Evolutionary conservation across 1,284 basidiomycete species (phyloP).

Genomic region (Takashimella koratensis): DNA sequence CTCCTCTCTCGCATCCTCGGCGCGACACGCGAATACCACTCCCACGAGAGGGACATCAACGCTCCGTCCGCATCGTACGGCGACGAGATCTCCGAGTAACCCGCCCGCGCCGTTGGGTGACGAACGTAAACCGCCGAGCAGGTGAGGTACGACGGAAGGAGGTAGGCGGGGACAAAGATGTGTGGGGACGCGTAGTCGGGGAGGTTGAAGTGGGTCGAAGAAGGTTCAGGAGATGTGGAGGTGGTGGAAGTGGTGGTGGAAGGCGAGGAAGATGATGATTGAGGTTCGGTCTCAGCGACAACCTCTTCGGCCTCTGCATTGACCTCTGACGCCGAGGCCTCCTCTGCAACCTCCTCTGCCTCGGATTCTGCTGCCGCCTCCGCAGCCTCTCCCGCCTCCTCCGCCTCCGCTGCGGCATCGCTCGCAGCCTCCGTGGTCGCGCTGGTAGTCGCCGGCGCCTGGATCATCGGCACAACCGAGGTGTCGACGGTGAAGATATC

Average conservation of each 20-base stretch:
- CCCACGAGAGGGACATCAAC: constrained; percentile 77
- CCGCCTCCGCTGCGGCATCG: constrained; percentile 24
- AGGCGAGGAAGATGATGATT: not conserved
- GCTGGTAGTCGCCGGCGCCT: constrained; percentile 18
- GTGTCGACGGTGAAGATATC: constrained; percentile 92
- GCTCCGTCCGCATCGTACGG: constrained; percentile 92
- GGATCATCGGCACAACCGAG: constrained; percentile 69
- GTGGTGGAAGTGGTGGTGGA: constrained; percentile 14
- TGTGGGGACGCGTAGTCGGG: constrained; percentile 85
- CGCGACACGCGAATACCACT: constrained; percentile 68
- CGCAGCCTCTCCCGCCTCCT: constrained; percentile 16
- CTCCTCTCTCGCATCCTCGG: constrained; percentile 65
- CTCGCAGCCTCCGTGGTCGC: constrained; percentile 26
- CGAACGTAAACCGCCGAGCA: constrained; percentile 93
- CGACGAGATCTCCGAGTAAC: constrained; percentile 87
- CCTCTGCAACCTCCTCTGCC: constrained; percentile 9
- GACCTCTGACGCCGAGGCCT: constrained; percentile 6
- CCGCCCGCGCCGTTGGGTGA: constrained; percentile 88
- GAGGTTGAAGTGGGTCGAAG: constrained; percentile 62
- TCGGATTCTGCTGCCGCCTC: constrained; percentile 11
- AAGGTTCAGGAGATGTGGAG: constrained; percentile 12
- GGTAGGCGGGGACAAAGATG: constrained; percentile 92
- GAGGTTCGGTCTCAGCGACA: constrained; percentile 7
- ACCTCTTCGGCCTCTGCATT: constrained; percentile 9
- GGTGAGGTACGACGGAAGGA: constrained; percentile 84